Conservation (phyloP, 2,329 filamentous ascomycete genomes). For the Geosmithia morbida region DNA sequence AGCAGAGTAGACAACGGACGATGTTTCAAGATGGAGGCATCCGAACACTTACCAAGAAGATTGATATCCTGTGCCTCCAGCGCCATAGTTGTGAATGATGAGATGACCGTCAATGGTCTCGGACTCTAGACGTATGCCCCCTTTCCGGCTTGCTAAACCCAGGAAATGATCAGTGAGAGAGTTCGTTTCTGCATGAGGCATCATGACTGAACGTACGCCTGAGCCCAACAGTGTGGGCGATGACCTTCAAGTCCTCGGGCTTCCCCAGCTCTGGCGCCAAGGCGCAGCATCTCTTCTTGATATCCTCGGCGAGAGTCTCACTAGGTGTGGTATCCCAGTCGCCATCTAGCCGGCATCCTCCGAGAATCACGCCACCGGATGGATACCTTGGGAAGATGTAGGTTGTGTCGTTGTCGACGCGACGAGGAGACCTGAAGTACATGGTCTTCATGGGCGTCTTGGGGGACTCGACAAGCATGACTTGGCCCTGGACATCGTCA, state of each 20-base stretch:
- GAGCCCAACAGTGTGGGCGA: slow-evolving; percentile 17
- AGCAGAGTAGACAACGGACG: not conserved
- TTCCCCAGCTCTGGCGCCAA: slow-evolving; percentile 16
- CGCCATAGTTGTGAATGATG: slow-evolving; percentile 14
- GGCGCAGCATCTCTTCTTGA: slow-evolving; percentile 16
- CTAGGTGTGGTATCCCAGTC: slow-evolving; percentile 16
- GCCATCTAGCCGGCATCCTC: slow-evolving; percentile 15
- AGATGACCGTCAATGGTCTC: slow-evolving; percentile 8
- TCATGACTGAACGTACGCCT: slow-evolving; percentile 6
- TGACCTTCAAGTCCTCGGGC: slow-evolving; percentile 16
- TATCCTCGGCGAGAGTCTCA: slow-evolving; percentile 14
- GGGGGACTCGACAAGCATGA: slow-evolving; percentile 20
- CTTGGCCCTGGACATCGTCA: slow-evolving; percentile 10
- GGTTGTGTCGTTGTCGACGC: slow-evolving; percentile 21
- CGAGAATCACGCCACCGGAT: slow-evolving; percentile 16
- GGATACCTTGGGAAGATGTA: slow-evolving; percentile 24
- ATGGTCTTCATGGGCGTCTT: slow-evolving; percentile 20
- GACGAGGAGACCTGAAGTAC: slow-evolving; percentile 24
- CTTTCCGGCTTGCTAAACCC: no score
- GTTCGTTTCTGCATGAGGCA: slow-evolving; percentile 4
- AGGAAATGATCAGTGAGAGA: no score
- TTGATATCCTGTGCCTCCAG: slow-evolving; percentile 12
- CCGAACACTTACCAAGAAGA: slow-evolving; percentile 7
- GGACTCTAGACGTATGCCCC: slow-evolving; percentile 3
- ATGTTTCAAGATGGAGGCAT: not conserved